Evolutionary conservation across 768 basidiomycete species (phyloP).

Genomic region (Epithele typhae): DNA sequence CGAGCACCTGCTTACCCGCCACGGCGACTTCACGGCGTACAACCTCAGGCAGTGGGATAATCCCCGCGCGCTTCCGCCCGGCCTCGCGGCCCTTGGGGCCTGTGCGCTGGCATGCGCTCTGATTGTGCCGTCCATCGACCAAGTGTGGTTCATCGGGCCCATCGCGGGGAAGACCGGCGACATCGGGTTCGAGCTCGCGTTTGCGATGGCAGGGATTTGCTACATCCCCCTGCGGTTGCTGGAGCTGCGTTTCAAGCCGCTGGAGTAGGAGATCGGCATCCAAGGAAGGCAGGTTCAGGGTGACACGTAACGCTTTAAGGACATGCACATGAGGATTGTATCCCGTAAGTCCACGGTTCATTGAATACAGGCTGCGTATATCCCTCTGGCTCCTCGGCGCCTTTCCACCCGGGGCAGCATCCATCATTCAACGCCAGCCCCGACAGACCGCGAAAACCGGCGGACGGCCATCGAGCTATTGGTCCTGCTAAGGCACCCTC

Average conservation of each 20-base stretch:
- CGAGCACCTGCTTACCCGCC: conserved; percentile 67
- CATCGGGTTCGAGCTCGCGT: conserved; percentile 65
- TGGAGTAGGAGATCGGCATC: conserved; percentile 20
- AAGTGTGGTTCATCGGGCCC: conserved; percentile 68
- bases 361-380: too few relatives aligned
- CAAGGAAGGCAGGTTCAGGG: too few relatives aligned
- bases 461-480: too few relatives aligned
- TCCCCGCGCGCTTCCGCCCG: conserved; percentile 50
- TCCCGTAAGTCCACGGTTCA: too few relatives aligned
- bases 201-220: conserved; percentile 39
- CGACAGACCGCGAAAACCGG: too few relatives aligned
- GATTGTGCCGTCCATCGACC: conserved; percentile 63
- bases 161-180: conserved; percentile 63
- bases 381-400: too few relatives aligned
- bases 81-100: conserved; percentile 55
- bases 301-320: too few relatives aligned
- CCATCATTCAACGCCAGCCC: too few relatives aligned
- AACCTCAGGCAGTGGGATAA: conserved; percentile 51
- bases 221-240: conserved; percentile 50
- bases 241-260: conserved; percentile 24
- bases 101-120: conserved; percentile 48
- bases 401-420: too few relatives aligned
- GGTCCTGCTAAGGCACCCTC: too few relatives aligned
- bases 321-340: too few relatives aligned
- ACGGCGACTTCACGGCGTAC: conserved; percentile 44